Evolutionary conservation across 140 eudicot genomes (phyloP).

Genomic region (Flaveria floridana): DNA sequence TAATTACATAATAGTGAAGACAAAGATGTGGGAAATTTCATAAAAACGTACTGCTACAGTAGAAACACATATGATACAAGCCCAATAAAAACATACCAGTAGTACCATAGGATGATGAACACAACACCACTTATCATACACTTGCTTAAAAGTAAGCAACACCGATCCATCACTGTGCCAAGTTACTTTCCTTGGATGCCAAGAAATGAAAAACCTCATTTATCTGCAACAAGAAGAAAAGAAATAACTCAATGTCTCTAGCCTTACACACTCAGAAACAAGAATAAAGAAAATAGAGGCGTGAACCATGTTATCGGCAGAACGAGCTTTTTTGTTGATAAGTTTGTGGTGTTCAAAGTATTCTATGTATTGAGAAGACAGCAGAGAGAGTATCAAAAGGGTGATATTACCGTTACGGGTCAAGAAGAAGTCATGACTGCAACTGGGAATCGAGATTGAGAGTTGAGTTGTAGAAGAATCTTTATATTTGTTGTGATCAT

Average conservation of each 20-base stretch:
- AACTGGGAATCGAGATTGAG: conserved; percentile 69
- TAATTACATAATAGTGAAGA: neutral
- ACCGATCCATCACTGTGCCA: neutral
- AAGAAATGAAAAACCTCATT: conserved; percentile 22
- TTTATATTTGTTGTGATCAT: conserved; percentile 33
- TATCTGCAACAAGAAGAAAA: conserved; percentile 34
- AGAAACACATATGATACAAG: conserved; percentile 3
- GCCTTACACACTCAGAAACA: neutral
- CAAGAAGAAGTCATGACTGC: conserved; percentile 68
- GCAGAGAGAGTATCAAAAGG: neutral
- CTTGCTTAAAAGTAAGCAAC: neutral
- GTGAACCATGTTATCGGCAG: neutral
- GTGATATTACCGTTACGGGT: conserved; percentile 47
- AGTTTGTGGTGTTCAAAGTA: neutral
- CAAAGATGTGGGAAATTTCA: conserved; percentile 1
- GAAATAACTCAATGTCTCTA: conserved; percentile 15
- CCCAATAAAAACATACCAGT: conserved; percentile 1
- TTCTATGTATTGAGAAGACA: neutral
- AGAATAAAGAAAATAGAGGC: neutral
- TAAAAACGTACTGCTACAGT: neutral
- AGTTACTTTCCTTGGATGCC: neutral
- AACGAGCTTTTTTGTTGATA: neutral
- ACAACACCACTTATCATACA: conserved; percentile 9
- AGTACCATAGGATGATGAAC: conserved; percentile 19
- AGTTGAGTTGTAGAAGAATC: conserved; percentile 66